These are phyloP conservation scores for Eucalyptus tenuipes DNA, from an alignment of 345 rosid genomes.

Conservation along the genomic window DNA sequence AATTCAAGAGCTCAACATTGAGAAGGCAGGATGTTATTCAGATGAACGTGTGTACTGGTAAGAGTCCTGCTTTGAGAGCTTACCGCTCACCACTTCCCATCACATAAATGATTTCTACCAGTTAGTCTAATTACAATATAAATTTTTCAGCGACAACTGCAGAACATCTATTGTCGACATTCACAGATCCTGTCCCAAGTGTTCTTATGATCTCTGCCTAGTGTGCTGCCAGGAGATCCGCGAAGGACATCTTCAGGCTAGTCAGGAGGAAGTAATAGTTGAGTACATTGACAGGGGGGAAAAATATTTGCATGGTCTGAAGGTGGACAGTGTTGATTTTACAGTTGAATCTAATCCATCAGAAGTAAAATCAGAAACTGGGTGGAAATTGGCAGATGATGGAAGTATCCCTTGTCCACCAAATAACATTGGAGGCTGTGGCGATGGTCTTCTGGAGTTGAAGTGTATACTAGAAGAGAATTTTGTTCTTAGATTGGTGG, in stretches of 20 bases:
- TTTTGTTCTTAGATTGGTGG: slow-evolving; percentile 19
- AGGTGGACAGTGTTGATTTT: not conserved
- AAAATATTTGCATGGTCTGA: slow-evolving; percentile 19
- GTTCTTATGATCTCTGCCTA: slow-evolving; percentile 28
- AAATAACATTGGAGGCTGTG: slow-evolving; percentile 20
- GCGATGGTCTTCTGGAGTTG: slow-evolving; percentile 12
- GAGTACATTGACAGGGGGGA: not conserved
- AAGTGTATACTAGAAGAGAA: slow-evolving; percentile 8
- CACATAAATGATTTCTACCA: not conserved
- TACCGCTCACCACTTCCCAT: not conserved
- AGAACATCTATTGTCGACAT: slow-evolving; percentile 29
- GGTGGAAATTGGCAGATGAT: slow-evolving; percentile 29
- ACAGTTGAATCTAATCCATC: not conserved
- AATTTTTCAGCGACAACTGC: slow-evolving; percentile 24
- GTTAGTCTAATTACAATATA: not conserved
- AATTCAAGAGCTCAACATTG: not conserved
- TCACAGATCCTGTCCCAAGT: slow-evolving; percentile 25
- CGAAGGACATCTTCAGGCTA: slow-evolving; percentile 14
- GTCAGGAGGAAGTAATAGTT: not conserved
- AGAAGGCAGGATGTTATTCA: not conserved
- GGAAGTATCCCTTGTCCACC: slow-evolving; percentile 27
- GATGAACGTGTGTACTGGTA: slow-evolving; percentile 35
- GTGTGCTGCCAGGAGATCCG: slow-evolving; percentile 26
- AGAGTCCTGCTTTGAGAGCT: not conserved
- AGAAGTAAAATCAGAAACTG: not conserved